Base-by-base conservation (phyloP, 2,329 filamentous ascomycete species). In the Tolypocladium inflatum region DNA sequence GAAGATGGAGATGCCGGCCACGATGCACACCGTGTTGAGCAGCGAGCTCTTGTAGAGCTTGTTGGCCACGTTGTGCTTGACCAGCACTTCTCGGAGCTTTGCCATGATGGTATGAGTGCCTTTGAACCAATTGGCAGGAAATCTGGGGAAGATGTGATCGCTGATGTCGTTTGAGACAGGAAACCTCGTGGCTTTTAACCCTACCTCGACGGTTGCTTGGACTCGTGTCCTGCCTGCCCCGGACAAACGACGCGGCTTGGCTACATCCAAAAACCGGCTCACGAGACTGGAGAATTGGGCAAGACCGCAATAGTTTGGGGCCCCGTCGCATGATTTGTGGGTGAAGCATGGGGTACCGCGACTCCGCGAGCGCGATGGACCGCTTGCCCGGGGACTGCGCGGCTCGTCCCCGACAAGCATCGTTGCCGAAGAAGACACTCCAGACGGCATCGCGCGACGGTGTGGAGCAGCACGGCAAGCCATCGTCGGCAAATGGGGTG, bases 1-100 rank as follows among this genome's bases (percentile, higher is more conserved):
- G 69, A 88, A 84, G 61, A 87, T 88, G 17, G 83, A 86, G 17
- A 88, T 69, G 2, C 77, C 84, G 1, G 85, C 85, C 17, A 88
- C 74, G 54, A 77, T 79, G 67, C 87, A 87, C 70, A 88, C 81
- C 42, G 80, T 80, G 58, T 84, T 76, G 57, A 86, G 78, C 60
- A 87, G 76, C 48, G 71, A 69, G 21, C 74, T 70, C 73, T 85
- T 85, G 72, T 84, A 74, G 6, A 82, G 69, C 61, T 73, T 74
- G 67, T 83, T 76, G 57, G 80, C 79, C 13, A 83, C 73, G 56
- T 66, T 64, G 56, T 63, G 48, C 30, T 57, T 62, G 51, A 54
- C 58, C 55, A 63, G n/a, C 15, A 33, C 38, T 50, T 50, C 45
- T 33, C 17, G 45, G 45, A 50, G 26, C 45, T 33, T 50, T 19